Conservation (phyloP, 345 rosid species). For the Cochlearia excelsa region DNA sequence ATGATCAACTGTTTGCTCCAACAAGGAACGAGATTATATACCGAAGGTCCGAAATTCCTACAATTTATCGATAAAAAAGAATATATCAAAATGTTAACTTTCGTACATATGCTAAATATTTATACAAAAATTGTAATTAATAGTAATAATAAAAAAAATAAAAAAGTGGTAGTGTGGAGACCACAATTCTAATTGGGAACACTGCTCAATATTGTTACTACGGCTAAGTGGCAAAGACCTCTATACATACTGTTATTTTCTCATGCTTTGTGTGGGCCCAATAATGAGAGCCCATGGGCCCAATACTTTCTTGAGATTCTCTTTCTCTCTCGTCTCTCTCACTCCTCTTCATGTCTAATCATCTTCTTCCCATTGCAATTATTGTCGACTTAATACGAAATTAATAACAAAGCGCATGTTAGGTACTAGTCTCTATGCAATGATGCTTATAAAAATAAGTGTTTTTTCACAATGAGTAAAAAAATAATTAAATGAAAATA, state of each 20-base stretch:
- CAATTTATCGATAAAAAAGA: too few relatives aligned
- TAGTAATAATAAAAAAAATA: neutral
- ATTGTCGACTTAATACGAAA: constrained; percentile 11
- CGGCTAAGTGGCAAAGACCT: constrained; percentile 39
- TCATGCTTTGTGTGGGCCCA: constrained; percentile 29
- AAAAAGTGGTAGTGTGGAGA: constrained; percentile 33
- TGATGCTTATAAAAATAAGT: neutral
- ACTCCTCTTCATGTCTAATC: constrained; percentile 28
- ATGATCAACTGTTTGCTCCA: too few relatives aligned
- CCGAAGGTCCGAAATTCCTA: too few relatives aligned
- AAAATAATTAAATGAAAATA: neutral
- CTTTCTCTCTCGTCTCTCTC: constrained; percentile 18
- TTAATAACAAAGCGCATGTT: constrained; percentile 7
- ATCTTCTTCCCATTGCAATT: constrained; percentile 30
- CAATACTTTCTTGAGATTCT: constrained; percentile 29
- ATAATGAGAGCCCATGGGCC: constrained; percentile 35
- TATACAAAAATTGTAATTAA: constrained; percentile 2
- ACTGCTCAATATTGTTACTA: constrained; percentile 40
- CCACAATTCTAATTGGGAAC: constrained; percentile 37
- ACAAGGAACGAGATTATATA: too few relatives aligned
- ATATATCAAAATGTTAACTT: neutral
- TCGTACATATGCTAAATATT: constrained; percentile 6
- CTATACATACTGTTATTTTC: constrained; percentile 24
- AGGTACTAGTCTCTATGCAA: constrained; percentile 1
- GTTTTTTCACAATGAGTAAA: neutral